Evolutionary conservation across 345 rosid genomes (phyloP).

Genomic region (Turnera subulata): DNA sequence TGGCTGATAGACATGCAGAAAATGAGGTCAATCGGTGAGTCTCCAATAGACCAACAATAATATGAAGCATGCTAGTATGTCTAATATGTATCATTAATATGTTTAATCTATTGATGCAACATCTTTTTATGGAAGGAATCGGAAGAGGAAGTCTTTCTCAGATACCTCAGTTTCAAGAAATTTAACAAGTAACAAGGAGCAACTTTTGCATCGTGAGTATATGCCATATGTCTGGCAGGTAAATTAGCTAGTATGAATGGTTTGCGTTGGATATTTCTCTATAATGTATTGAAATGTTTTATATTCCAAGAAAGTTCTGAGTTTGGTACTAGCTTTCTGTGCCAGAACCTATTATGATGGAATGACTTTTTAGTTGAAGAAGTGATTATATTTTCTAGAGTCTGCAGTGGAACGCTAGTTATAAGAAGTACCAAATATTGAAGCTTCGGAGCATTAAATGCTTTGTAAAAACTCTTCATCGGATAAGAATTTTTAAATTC

Average conservation of each 20-base stretch:
- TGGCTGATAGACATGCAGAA: slow-evolving; percentile 33
- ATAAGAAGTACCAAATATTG: too few relatives aligned
- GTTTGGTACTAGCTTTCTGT: neutral
- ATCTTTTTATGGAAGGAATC: neutral
- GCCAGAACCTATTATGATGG: neutral
- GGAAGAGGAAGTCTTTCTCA: neutral
- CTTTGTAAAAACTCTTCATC: too few relatives aligned
- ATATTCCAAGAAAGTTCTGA: neutral
- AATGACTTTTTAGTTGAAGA: too few relatives aligned
- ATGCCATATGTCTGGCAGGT: slow-evolving; percentile 96
- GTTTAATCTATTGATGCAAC: too few relatives aligned
- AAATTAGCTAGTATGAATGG: slow-evolving; percentile 14
- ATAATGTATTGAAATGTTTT: too few relatives aligned
- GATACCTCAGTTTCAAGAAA: slow-evolving; percentile 21
- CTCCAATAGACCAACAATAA: slow-evolving; percentile 2
- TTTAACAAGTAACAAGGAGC: slow-evolving; percentile 30
- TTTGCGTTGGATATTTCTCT: neutral
- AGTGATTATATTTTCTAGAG: neutral
- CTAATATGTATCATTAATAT: too few relatives aligned
- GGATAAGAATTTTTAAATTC: too few relatives aligned
- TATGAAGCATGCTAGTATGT: neutral
- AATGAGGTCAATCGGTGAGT: slow-evolving; percentile 44
- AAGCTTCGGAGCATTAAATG: too few relatives aligned
- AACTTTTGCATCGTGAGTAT: slow-evolving; percentile 50
- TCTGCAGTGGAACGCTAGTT: neutral